Percentiles rank a stretch among this genome's conserved stretches.
Conservation (phyloP, 169 alveolate species). For the Eimeria sp. region DNA sequence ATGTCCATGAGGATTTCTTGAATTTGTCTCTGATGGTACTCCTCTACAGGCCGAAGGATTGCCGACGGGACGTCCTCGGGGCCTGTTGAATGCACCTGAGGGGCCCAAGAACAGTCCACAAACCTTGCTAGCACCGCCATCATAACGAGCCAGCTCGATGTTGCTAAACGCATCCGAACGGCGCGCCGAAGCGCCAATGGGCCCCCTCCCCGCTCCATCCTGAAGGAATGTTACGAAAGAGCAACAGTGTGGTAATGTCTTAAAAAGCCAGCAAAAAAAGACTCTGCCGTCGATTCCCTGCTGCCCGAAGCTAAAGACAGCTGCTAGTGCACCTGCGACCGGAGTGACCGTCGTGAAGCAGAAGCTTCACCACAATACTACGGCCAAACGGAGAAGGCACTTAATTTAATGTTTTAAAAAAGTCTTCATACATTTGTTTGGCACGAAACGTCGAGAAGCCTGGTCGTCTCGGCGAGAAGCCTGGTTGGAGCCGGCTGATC, state of each 20-base stretch:
- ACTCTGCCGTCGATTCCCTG: not conserved
- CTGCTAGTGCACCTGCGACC: not conserved
- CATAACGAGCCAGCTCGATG: not conserved
- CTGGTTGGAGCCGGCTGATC: not conserved
- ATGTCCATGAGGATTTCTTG: not conserved
- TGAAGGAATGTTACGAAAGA: not conserved
- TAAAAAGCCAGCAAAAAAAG: not conserved
- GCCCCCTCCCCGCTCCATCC: not conserved
- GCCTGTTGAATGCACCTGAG: not conserved
- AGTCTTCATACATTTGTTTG: not conserved
- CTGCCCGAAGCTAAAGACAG: slow-evolving; percentile 1
- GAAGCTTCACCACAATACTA: not conserved
- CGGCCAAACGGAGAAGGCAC: not conserved
- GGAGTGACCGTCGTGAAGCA: not conserved
- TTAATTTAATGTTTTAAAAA: not conserved
- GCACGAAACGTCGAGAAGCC: not conserved
- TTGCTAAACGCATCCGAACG: not conserved
- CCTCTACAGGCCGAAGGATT: slow-evolving; percentile 20
- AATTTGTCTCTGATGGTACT: not conserved
- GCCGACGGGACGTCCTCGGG: not conserved
- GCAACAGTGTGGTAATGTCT: not conserved
- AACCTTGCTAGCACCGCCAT: not conserved
- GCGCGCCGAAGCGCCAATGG: not conserved
- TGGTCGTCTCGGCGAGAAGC: not conserved
- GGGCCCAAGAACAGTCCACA: not conserved